phyloP scores from a whole-genome alignment of 768 basidiomycete genomes.

The Hygrophorus pudorinus region DNA sequence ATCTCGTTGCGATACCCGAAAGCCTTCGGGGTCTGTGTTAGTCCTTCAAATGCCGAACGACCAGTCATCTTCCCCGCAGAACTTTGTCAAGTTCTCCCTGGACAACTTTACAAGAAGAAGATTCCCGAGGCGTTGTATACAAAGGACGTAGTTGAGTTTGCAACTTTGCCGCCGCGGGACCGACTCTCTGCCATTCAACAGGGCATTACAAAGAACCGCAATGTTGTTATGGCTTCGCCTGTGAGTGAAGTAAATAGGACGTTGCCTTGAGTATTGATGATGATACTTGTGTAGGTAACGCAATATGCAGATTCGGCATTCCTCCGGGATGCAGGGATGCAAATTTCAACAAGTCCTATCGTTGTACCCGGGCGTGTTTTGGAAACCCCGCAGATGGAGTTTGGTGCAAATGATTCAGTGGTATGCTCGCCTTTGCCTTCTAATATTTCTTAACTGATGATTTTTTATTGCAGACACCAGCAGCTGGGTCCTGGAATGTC shows the following conservation, averaged over 20 bases:
- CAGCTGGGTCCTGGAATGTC: slow-evolving; percentile 21
- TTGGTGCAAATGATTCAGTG: not conserved
- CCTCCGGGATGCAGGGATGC: slow-evolving; percentile 10
- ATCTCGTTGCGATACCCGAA: slow-evolving; percentile 22
- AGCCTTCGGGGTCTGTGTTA: slow-evolving; percentile 28
- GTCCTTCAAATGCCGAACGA: slow-evolving; percentile 15
- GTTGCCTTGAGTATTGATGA: slow-evolving; percentile 5
- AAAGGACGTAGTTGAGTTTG: slow-evolving; percentile 34
- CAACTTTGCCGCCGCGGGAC: slow-evolving; percentile 33
- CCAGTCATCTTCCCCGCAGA: slow-evolving; percentile 40
- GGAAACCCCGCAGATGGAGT: slow-evolving; percentile 10
- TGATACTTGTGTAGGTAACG: slow-evolving; percentile 5
- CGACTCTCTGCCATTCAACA: slow-evolving; percentile 30
- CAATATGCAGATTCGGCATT: slow-evolving; percentile 10
- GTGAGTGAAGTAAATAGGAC: not conserved
- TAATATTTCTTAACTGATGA: not conserved
- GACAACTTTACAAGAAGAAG: slow-evolving; percentile 40
- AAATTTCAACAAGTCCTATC: slow-evolving; percentile 8
- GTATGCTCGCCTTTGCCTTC: not conserved
- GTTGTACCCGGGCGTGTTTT: slow-evolving; percentile 10
- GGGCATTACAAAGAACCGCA: slow-evolving; percentile 13
- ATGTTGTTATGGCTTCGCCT: not conserved
- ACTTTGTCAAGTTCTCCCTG: slow-evolving; percentile 30
- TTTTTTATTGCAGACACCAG: slow-evolving; percentile 12
- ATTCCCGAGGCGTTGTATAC: slow-evolving; percentile 26